Base-by-base conservation (phyloP, 106 monocot genomes). In the Acanthochlamys bracteata region DNA sequence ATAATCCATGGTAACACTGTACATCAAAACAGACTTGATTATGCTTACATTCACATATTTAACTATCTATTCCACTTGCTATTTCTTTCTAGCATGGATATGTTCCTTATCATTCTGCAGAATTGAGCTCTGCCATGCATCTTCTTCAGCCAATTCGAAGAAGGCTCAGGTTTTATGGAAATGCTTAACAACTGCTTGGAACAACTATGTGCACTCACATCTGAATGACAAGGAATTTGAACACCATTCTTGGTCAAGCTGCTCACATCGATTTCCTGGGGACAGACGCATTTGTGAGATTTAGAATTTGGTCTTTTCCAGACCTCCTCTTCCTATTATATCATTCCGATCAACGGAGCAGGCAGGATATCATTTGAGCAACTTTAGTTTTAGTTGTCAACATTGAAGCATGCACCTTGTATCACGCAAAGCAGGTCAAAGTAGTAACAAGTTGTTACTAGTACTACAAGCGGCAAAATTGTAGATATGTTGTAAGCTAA, bases 41-140 rank as follows among this genome's bases (percentile, higher is more conserved):
- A 3, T 49, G 49, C 49, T 49, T 3, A 49, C 10, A 49, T 49
- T 14, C 2, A 4, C 49, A 49, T 14, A 17, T 17, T 49, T 17
- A 12, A 4, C 17, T 49, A 4, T 49, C 49, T 14, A 14, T 49
- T 49, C 2, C 17, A 49, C 49, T 49, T 8, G 43, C 13, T 43
- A 13, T 13, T 43, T 43, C 13, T 43, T 1, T 49, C 16, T 75
- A 96, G 96, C 90, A 96, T 77, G 96, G 96, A 11, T 91, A 96
- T 72, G 96, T 96, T 64, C 96, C 96, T 2, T 88, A 88, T 64
- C 96, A 96, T 78, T 96, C 96, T 20, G 96, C 96, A 77, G 96
- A 75, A 88, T 96, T 10, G 96, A 96, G 59, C 75, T 88, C n/a
- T 88, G 82, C 70, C 91, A 62, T 7, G 89, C 86, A 56, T 84